Conservation (phyloP, 2,329 filamentous ascomycete genomes). For the Tolypocladium ovalisporum region DNA sequence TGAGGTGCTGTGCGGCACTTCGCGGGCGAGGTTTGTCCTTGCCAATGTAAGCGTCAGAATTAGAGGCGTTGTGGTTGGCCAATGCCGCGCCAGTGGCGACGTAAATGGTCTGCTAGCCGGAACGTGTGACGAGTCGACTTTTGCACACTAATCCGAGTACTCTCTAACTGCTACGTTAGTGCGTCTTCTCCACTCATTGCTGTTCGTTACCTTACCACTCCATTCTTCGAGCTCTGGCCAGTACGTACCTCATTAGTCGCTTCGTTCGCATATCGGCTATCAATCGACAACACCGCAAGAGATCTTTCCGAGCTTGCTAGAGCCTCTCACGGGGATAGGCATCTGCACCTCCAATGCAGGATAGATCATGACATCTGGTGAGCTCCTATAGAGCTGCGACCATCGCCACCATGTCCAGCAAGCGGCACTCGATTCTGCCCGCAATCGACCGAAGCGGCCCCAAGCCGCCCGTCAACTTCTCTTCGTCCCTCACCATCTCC, state of each 20-base stretch:
- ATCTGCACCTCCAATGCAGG: not conserved
- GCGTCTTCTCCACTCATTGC: not conserved
- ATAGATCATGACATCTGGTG: not conserved
- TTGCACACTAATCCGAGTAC: not conserved
- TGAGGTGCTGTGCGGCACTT: conserved; percentile 22
- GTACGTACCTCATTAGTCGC: not conserved
- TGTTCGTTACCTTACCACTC: not conserved
- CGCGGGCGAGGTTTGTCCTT: conserved; percentile 17
- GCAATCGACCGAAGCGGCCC: conserved; percentile 41
- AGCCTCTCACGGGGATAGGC: not conserved
- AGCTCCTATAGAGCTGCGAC: not conserved
- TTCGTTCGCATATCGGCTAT: not conserved
- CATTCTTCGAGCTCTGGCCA: not conserved
- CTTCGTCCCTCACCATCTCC: conserved; percentile 48
- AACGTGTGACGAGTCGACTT: conserved; percentile 5
- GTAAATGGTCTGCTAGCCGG: conserved; percentile 19
- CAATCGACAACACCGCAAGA: not conserved
- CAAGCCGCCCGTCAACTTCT: conserved; percentile 51
- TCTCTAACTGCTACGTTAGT: not conserved
- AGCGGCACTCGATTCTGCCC: conserved; percentile 46
- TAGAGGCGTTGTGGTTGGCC: conserved; percentile 28
- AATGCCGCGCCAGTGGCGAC: conserved; percentile 19
- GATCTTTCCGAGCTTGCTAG: not conserved
- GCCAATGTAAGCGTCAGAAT: conserved; percentile 24
- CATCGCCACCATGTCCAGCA: conserved; percentile 25